Evolutionary conservation across 768 basidiomycete species (phyloP).

Genomic region (Phlebiopsis gigantea): DNA sequence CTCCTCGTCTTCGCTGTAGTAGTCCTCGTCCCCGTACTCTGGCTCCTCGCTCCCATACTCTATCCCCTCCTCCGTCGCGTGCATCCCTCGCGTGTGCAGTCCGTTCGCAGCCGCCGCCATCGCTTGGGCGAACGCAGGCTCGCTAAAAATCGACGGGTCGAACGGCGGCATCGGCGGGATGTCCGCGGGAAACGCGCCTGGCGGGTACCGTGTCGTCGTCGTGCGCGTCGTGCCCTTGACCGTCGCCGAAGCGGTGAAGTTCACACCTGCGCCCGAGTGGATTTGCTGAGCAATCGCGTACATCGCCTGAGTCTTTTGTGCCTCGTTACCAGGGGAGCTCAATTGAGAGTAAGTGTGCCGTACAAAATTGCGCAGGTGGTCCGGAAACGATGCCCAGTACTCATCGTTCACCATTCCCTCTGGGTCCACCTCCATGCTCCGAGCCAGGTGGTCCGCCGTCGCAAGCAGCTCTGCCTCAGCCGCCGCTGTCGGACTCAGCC

Average conservation of each 20-base stretch:
- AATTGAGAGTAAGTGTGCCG: conserved; percentile 31
- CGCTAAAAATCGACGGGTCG: conserved; percentile 49
- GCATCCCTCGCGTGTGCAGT: conserved; percentile 11
- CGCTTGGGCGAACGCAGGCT: conserved; percentile 46
- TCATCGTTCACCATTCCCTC: conserved; percentile 45
- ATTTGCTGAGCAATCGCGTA: conserved; percentile 67
- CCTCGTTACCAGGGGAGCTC: conserved; percentile 29
- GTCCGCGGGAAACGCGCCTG: conserved; percentile 33
- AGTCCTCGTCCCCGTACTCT: conserved; percentile 35
- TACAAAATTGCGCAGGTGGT: conserved; percentile 66
- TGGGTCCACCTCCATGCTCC: conserved; percentile 41
- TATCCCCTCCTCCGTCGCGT: conserved; percentile 21
- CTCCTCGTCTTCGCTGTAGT: conserved; percentile 41
- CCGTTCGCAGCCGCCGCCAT: conserved; percentile 42
- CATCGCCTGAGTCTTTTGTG: conserved; percentile 53
- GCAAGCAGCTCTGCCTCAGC: conserved; percentile 57
- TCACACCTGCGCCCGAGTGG: conserved; percentile 31
- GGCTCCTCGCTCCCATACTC: conserved; percentile 33
- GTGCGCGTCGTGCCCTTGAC: conserved; percentile 26
- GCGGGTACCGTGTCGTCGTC: conserved; percentile 33
- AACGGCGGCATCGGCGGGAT: conserved; percentile 30
- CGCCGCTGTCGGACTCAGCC: conserved; percentile 28
- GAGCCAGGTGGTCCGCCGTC: conserved; percentile 58
- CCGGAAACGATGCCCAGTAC: conserved; percentile 66
- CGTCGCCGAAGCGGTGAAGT: conserved; percentile 23